Base-by-base conservation (phyloP, 768 basidiomycete species). In the Hortiboletus campestris region DNA sequence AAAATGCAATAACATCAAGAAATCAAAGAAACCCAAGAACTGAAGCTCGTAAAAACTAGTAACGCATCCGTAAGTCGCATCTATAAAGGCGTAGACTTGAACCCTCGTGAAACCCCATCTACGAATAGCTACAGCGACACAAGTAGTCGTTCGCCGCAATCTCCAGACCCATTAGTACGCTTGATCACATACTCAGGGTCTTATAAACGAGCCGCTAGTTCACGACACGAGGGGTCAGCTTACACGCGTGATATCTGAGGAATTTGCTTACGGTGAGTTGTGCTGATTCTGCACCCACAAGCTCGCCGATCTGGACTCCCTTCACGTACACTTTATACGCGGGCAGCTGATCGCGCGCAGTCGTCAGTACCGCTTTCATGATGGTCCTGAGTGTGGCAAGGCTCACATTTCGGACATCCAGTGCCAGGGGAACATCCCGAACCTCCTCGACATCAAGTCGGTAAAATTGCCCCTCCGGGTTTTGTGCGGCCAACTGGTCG, bases 291-390 rank as follows among this genome's bases (percentile, higher is more conserved):
- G 58, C 67, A 44, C 68, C 68, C 59, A 67, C 69, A 17, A 63
- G 63, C 19, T 69, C 69, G 47, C 64, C 64, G 49, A 71, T 64
- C 38, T 71, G 58, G 39, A 68, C 61, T 3, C 68, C 68, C 52
- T 69, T 68, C 51, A 71, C 58, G 53, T 59, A 69, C 8, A 69
- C 69, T 54, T 71, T 68, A 58, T 59, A 71, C 13, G 69, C 61
- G 20, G 68, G 68, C 51, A 69, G 46, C 68, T 69, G 44, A 51
- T 66, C 43, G 28, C 22, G 44, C 35, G 20, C 12, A 34, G 35
- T 57, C 11, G 50, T 69, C 42, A 67, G 32, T 50, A 34, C 46
- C 10, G 43, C 34, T 36, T 58, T 64, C 56, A 49, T 58, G 55
- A 55, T 65, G 53, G 56, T 46, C 47, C 43, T 35, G 42, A 34